Percentiles rank a stretch among this genome's conserved stretches.
Conservation (phyloP, 1,284 basidiomycete genomes). For the Rhizoctonia solani region DNA sequence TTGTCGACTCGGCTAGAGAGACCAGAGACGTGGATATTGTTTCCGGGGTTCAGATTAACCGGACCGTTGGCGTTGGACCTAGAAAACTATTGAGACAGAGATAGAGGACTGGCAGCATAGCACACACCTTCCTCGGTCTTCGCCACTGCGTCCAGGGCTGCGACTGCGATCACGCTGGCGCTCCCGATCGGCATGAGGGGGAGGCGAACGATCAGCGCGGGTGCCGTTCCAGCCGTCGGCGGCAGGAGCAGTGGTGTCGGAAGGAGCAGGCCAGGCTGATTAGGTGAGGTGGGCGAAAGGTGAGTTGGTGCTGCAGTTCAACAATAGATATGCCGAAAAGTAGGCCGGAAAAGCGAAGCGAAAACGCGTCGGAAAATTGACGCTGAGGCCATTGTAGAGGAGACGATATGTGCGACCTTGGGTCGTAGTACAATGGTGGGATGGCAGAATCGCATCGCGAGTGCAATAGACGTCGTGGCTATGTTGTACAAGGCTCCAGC, state of each 20-base stretch:
- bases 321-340: conserved; percentile 13
- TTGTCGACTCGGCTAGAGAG: conserved; percentile 81
- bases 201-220: conserved; percentile 20
- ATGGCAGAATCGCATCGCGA: neutral
- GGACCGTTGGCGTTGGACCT: conserved; percentile 39
- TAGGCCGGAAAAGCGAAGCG: neutral
- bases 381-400: conserved; percentile 4
- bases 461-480: no score
- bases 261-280: conserved; percentile 30
- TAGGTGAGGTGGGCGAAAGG: conserved; percentile 12
- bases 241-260: conserved; percentile 9
- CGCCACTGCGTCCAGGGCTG: conserved; percentile 10
- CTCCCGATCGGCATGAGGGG: conserved; percentile 8
- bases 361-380: conserved; percentile 22
- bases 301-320: conserved; percentile 11
- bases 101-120: no score
- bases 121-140: conserved; percentile 10
- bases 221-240: conserved; percentile 11
- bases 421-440: neutral
- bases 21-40: conserved; percentile 95
- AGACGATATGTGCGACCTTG: conserved; percentile 17
- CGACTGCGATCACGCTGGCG: conserved; percentile 18
- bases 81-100: neutral
- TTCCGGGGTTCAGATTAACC: conserved; percentile 76
- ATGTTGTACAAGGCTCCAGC: conserved; percentile 8